A percentile compares a stretch with the other conserved stretches of the same genome.
Evolutionary conservation across 169 alveolate genomes (phyloP).

Genomic region (Hammondia hammondi): DNA sequence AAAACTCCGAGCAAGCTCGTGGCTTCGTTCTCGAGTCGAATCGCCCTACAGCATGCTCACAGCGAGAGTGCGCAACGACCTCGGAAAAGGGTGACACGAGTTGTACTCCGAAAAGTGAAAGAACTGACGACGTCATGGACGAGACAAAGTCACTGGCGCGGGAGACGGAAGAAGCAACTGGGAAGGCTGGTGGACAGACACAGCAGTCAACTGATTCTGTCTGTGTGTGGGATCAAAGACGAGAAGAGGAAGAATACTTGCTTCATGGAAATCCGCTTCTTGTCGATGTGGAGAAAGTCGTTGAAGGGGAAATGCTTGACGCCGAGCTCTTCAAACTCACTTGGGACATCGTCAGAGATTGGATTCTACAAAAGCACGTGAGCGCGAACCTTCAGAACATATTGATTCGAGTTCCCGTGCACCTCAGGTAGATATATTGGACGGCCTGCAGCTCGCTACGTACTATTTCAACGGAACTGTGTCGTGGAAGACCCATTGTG

Average conservation of each 20-base stretch:
- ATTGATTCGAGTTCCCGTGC: not conserved
- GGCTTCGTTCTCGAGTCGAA: not conserved
- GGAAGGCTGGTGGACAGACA: not conserved
- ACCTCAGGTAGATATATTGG: no score
- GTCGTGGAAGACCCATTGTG: no score
- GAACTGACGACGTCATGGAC: not conserved
- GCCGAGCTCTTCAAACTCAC: constrained; percentile 10
- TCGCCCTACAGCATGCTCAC: not conserved
- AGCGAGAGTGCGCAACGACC: not conserved
- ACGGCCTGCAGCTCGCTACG: no score
- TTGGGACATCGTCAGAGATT: constrained; percentile 35
- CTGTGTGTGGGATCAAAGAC: not conserved
- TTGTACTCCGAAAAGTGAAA: not conserved
- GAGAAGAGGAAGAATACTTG: not conserved
- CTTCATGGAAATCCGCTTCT: not conserved
- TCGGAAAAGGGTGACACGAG: not conserved
- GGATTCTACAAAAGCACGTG: constrained; percentile 26
- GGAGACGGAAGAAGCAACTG: not conserved
- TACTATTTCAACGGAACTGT: no score
- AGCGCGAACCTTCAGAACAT: not conserved
- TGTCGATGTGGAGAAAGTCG: constrained; percentile 1
- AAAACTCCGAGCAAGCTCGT: not conserved
- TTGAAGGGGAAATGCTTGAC: constrained; percentile 27
- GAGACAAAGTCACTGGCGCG: not conserved
- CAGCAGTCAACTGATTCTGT: not conserved